These are phyloP conservation scores for Borovskyia barvae DNA, from an alignment of 208 protist genomes.

Conservation along the genomic window DNA sequence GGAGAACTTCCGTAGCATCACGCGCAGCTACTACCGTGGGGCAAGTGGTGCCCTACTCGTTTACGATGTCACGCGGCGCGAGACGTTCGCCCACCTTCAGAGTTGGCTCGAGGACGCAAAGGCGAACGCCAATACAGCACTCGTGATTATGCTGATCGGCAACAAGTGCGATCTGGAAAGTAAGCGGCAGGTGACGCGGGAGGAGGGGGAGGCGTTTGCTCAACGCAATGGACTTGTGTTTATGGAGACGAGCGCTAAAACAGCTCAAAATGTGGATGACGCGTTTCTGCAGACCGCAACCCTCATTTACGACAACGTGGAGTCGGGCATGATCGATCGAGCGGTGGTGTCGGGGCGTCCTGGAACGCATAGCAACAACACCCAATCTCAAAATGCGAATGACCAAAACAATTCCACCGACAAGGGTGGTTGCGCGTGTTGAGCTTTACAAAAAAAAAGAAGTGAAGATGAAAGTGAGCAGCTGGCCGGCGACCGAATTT, in stretches of 20 bases:
- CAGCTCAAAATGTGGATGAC: slow-evolving; percentile 94
- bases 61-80: slow-evolving; percentile 97
- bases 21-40: slow-evolving; percentile 98
- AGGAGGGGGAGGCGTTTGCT: slow-evolving; percentile 97
- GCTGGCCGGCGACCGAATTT: too few relatives aligned
- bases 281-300: slow-evolving; percentile 95
- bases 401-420: slow-evolving; percentile 2
- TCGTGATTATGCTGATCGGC: slow-evolving; percentile 99
- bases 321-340: slow-evolving; percentile 90
- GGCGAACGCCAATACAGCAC: slow-evolving; percentile 93
- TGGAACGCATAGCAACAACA: slow-evolving; percentile 6
- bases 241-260: slow-evolving; percentile 99
- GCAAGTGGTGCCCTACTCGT: slow-evolving; percentile 98
- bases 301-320: slow-evolving; percentile 96
- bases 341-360: slow-evolving; percentile 66
- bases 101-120: slow-evolving; percentile 97
- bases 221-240: slow-evolving; percentile 95
- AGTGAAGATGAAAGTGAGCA: too few relatives aligned
- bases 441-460: too few relatives aligned
- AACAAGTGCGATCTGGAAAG: slow-evolving; percentile 98
- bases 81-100: slow-evolving; percentile 97
- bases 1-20: slow-evolving; percentile 99
- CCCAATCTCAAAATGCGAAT: background rate
- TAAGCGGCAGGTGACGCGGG: slow-evolving; percentile 88
- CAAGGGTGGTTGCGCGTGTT: slow-evolving; percentile 6